Evolutionary conservation across 2,329 filamentous ascomycete species (phyloP).

Genomic region (Cordyceps fumosorosea): DNA sequence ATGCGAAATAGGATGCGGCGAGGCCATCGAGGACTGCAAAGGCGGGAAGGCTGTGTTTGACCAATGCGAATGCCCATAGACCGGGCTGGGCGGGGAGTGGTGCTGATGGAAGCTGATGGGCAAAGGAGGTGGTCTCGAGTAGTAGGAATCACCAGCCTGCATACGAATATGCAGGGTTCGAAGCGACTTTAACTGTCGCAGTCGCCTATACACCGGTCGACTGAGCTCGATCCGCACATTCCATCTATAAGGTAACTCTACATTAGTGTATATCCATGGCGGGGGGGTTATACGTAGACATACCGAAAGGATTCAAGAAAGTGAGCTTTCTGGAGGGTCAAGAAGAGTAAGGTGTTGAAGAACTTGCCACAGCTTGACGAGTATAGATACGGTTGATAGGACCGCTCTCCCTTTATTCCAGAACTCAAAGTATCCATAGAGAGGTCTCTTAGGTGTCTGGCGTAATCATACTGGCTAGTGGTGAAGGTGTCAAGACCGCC

Average conservation of each 20-base stretch:
- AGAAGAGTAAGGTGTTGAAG: slow-evolving; percentile 52
- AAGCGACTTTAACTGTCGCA: slow-evolving; percentile 48
- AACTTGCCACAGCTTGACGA: slow-evolving; percentile 55
- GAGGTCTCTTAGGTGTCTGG: slow-evolving; percentile 48
- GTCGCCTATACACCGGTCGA: slow-evolving; percentile 47
- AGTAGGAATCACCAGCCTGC: slow-evolving; percentile 50
- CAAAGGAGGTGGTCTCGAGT: slow-evolving; percentile 42
- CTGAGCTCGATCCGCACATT: slow-evolving; percentile 58
- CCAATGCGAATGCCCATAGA: slow-evolving; percentile 20
- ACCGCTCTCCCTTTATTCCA: slow-evolving; percentile 45
- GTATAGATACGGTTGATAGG: slow-evolving; percentile 49
- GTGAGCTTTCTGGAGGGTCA: slow-evolving; percentile 49
- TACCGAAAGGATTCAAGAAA: slow-evolving; percentile 52
- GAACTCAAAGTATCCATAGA: slow-evolving; percentile 48
- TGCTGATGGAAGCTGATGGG: slow-evolving; percentile 12
- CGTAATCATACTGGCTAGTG: slow-evolving; percentile 59
- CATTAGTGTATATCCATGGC: background rate
- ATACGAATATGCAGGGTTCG: slow-evolving; percentile 51
- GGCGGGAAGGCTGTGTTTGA: slow-evolving; percentile 18
- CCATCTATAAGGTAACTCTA: slow-evolving; percentile 38
- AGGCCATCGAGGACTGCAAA: slow-evolving; percentile 17
- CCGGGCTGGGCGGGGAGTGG: background rate
- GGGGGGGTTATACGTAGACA: slow-evolving; percentile 18
- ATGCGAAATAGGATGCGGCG: slow-evolving; percentile 8
- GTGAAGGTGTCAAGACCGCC: slow-evolving; percentile 54